These are phyloP conservation scores for Russula sp. DNA, from an alignment of 768 basidiomycete species.

Conservation along the genomic window DNA sequence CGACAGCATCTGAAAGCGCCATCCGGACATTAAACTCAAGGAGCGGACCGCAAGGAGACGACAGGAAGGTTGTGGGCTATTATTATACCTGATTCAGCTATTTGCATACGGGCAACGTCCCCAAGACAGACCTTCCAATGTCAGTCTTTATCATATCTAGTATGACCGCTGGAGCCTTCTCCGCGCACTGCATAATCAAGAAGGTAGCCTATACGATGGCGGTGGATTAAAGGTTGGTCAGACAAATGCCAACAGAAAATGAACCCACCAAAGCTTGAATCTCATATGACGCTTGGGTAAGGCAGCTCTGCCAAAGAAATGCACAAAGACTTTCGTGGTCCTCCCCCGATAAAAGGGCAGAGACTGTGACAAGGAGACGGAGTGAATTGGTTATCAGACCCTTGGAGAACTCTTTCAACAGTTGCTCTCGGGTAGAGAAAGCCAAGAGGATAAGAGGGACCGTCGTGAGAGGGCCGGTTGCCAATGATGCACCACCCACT, in stretches of 20 bases:
- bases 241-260: slow-evolving; percentile 3
- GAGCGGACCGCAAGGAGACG: slow-evolving; percentile 48
- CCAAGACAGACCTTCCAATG: slow-evolving; percentile 11
- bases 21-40: slow-evolving; percentile 50
- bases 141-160: slow-evolving; percentile 7
- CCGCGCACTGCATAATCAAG: slow-evolving; percentile 30
- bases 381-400: slow-evolving; percentile 31
- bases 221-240: not conserved
- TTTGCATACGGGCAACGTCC: not conserved
- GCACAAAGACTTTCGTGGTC: slow-evolving; percentile 48
- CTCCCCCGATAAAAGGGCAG: slow-evolving; percentile 40
- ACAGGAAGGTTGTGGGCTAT: slow-evolving; percentile 41
- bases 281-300: slow-evolving; percentile 33
- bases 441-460: slow-evolving; percentile 9
- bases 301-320: slow-evolving; percentile 49
- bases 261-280: slow-evolving; percentile 43
- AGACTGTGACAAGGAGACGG: slow-evolving; percentile 58
- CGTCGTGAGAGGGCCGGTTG: slow-evolving; percentile 14
- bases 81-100: not conserved
- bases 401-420: slow-evolving; percentile 14
- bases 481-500: not conserved
- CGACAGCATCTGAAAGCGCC: slow-evolving; percentile 62
- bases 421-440: slow-evolving; percentile 13
- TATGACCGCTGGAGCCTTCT: not conserved
- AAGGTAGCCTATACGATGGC: not conserved